Base-by-base conservation (phyloP, 148 eudicot species). In the Nepenthes mirabilis region DNA sequence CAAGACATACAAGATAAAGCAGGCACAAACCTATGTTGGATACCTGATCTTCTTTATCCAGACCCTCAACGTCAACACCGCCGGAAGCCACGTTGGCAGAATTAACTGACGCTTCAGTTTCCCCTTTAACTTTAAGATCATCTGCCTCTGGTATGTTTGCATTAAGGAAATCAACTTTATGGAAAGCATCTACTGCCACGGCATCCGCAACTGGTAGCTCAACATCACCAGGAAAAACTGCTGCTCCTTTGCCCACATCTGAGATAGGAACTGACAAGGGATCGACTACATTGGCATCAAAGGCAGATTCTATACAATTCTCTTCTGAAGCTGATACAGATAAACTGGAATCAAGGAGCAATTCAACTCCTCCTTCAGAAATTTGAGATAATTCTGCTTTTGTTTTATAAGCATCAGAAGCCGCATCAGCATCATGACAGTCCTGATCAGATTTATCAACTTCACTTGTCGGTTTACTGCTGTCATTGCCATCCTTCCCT, bases 21-120 rank as follows among this genome's bases (percentile, higher is more conserved):
- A 66, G 83, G 87, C 72, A 88, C 85, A 86, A 65, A 84, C 96
- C 96, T 93, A 86, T 66, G 72, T 77, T 75, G 63, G 85, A 72
- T 84, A 86, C 95, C 95, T 86, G 91, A 75, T 79, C 85, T 69
- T 74, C 85, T 72, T 65, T 75, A 51, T 60, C 67, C 33, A 12
- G 6, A 36, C 36, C 53, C 57, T 68, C 72, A 47, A 57, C 59
- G 68, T 80, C 70, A 40, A 56, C 61, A 68, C 76, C 79, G 64
- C 56, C 61, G 60, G 52, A 12, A 14, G 57, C 57, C 45, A 58
- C 40, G 2, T 50, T 45, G 36, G 58, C 37, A 70, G 11, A 23
- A 11, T 56, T 62, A 45, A 75, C 71, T 59, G 23, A 13, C 14
- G 37, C 58, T 13, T 66, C 64, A 23, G 23, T 0, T 23, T 23